Evolutionary conservation across 169 alveolate genomes (phyloP), one percentile per base, ranked within the genome.

Genomic region (Plasmodium vivax): DNA sequence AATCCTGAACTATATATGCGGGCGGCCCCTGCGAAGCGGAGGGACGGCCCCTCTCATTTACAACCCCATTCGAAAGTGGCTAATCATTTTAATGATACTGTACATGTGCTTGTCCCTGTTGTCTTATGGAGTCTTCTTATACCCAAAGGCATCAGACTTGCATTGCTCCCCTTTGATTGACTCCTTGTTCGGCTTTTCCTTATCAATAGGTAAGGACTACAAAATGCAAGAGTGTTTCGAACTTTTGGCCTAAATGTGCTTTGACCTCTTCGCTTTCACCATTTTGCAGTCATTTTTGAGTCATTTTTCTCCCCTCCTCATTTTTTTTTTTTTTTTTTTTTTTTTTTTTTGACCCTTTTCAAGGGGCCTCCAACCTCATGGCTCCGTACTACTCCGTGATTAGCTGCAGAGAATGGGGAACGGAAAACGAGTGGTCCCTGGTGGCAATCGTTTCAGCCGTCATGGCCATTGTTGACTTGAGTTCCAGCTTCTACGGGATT

Each of bases 361-460:
- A 77, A 92, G 95, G 88, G 3, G 90, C 56, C 62, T 92, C 95
- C 9, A 41, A 83, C 54, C 45, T 92, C n/a, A 68, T 83, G 95
- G 90, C 93, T 43, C 93, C 84, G 4, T 83, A 85, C 77, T 87
- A 80, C 45, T 68, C 88, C 73, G 72, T 94, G 8, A 83, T 94
- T 74, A 80, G 96, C 45, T 87, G 92, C 19, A 47, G 93, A 80
- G 90, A 84, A 34, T 87, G 95, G 84, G 94, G 97, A 3, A 96
- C 98, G 12, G 98, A 96, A 75, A 84, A 72, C 19, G 98, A 95
- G 74, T 96, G 98, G 98, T 84, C 91, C 27, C 30, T 81, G 51
- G 95, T 96, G 14, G 94, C 96, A 7, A 36, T 83, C 14, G 88
- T 95, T 34, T 92, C 98, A 58, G 96, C 94, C 9, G 93, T 96